Evolutionary conservation across 2,329 filamentous ascomycete genomes (phyloP), one percentile per base, ranked within the genome.

Genomic region (Cercospora sp.): DNA sequence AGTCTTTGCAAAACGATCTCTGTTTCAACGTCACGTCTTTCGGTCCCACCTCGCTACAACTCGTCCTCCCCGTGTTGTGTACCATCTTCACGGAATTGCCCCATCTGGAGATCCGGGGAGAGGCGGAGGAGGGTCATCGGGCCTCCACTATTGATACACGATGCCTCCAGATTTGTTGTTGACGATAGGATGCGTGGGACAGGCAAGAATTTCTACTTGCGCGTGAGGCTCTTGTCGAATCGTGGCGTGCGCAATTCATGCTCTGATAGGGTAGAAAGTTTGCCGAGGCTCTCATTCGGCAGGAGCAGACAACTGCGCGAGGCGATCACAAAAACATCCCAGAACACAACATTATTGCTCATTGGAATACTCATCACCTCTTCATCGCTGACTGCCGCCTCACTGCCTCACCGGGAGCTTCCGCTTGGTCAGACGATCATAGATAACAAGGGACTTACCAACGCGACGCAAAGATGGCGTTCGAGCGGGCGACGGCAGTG

Each of bases 401-500:
- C 36, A 18, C 59, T 42, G 59, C 33, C 33, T 53, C 20, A 48
- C 18, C 36, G 36, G 10, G 33, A 20, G 12, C 33, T 40, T 45
- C 18, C 33, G n/a, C 36, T n/a, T n/a, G 16, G 36, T 42, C 36
- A 42, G 36, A 42, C 36, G 36, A 42, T 42, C 31, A 61, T 3
- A 31, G 60, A 53, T 36, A 63, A 51, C 23, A 48, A 36, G 42
- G 60, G 28, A 23, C 28, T 33, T 6, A n/a, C 40, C 31, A 61
- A 26, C 45, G 63, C 55, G 16, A 23, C 58, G 28, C 33, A 33
- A 65, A 59, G 62, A 75, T 74, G 73, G 70, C 70, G 23, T 72
- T 76, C 69, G 70, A 73, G 12, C 63, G 68, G 73, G 85, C 84
- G 53, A 85, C 83, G 2, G 78, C 81, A 9, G 79, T 87, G 31